These are phyloP conservation scores for Plasmodium gonderi DNA, from an alignment of 169 alveolate genomes.

Conservation along the genomic window DNA sequence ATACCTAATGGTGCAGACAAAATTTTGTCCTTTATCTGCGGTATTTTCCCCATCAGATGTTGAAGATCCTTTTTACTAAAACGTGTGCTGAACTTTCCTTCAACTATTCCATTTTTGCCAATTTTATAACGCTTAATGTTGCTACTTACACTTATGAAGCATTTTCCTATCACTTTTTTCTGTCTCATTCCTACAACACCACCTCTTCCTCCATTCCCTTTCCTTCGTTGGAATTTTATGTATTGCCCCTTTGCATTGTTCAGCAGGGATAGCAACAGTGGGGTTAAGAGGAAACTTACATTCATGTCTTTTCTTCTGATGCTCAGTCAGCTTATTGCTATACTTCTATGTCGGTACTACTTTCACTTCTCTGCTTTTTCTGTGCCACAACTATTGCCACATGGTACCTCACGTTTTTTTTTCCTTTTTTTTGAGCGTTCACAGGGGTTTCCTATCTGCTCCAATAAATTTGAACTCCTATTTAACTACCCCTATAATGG, in stretches of 20 bases:
- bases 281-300: not conserved
- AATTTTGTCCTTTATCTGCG: not conserved
- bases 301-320: not conserved
- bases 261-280: not conserved
- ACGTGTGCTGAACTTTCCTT: not conserved
- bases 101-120: not conserved
- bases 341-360: too few species aligned
- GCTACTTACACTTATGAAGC: not conserved
- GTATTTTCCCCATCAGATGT: not conserved
- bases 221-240: not conserved
- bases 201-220: not conserved
- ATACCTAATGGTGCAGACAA: not conserved
- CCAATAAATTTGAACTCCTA: not conserved
- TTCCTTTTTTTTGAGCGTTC: too few species aligned
- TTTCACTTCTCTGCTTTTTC: not conserved
- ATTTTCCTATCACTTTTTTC: not conserved
- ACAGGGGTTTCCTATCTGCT: not conserved
- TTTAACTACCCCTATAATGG: too few species aligned
- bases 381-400: not conserved
- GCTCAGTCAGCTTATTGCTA: too few species aligned
- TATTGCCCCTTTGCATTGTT: not conserved
- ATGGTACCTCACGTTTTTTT: too few species aligned
- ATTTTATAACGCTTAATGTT: not conserved
- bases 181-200: not conserved
- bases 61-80: constrained; percentile 16